Evolutionary conservation across 129 eudicot genomes (phyloP), one percentile per base, ranked within the genome.

Genomic region (Dittrichia graveolens): DNA sequence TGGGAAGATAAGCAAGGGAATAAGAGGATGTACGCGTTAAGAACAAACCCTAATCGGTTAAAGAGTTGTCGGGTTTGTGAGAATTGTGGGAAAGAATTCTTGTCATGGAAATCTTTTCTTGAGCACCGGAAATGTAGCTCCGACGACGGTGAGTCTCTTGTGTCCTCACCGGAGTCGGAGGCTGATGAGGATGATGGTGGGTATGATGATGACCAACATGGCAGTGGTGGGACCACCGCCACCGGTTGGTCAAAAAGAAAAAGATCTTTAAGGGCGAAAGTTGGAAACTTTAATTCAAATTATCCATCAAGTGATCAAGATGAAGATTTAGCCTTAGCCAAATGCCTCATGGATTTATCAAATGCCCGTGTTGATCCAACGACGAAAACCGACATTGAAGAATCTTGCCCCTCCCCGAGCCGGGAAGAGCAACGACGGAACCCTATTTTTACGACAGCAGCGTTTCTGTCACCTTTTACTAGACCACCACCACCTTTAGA

Each of bases 31-130:
- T 87, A 93, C 5, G 90, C 88, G 0, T 57, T 93, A 13, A 87
- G 98, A 67, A 89, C 96, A 24, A 93, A 93, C 80, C 98, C 96
- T 42, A 93, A 93, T 65, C 74, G 98, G 18, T 52, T 85, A 14
- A 89, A 86, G 42, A 90, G 87, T 61, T 80, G 85, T 58, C 60
- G 85, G 46, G 73, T 71, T 49, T 91, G 95, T 76, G 92, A 86
- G 79, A 86, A 91, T 76, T 93, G 96, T 75, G 98, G 95, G 0
- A 87, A 87, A 43, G 98, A 90, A 59, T 93, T 90, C 62, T 74
- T 81, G 34, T 93, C 98, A 0, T 90, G 98, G 96, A 93, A 93
- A 71, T 90, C 96, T 8, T 93, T 93, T 60, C 88, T 93, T 9
- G 96, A 93, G 78, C 98, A 93, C 44, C 86, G 92, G 3, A 89